Base-by-base conservation (phyloP, 768 basidiomycete species). In the Rhodotorula kratochvilovae region DNA sequence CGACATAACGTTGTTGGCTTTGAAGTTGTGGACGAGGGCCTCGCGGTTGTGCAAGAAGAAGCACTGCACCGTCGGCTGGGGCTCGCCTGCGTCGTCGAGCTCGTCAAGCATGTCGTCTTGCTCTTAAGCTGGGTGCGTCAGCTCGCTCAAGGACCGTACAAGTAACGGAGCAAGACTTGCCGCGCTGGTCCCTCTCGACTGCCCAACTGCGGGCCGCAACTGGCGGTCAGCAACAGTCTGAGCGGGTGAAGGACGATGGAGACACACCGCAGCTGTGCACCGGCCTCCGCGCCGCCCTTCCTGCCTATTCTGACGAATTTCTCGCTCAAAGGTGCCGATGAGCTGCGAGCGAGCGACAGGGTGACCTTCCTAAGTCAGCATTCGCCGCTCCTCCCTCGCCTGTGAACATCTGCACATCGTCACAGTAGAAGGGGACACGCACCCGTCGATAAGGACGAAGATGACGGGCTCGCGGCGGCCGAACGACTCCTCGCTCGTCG, bases 101-200 rank as follows among this genome's bases (percentile, higher is more conserved):
- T 51, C 48, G 5, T 67, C 66, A 27, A 67, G 36, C 39, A 46
- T 31, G 12, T 55, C 31, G 45, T 50, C 31, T 19, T 57, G 53
- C 36, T 63, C 50, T 63, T 50, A 25, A 19, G 35, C 35, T 11
- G 25, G 5, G 31, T 25, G 11, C 31, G 11, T 48, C 27, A 25
- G 61, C 3, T n/a, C n/a, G n/a, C n/a, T n/a, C n/a, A n/a, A n/a
- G n/a, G n/a, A n/a, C n/a, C n/a, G n/a, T n/a, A n/a, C n/a, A n/a
- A n/a, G n/a, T n/a, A n/a, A n/a, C n/a, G 27, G 50, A 51, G n/a
- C 27, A 5, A 19, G 29, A 54, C 53, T 45, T 6, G 33, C 51
- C 67, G 46, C 67, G 58, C 33, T 57, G 31, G 25, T 68, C 61
- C n/a, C 46, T 55, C 36, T 68, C 67, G 13, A 68, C 42, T 15